Conservation (phyloP, 1,139 yeast genomes). For the Diutina mesorugosa region DNA sequence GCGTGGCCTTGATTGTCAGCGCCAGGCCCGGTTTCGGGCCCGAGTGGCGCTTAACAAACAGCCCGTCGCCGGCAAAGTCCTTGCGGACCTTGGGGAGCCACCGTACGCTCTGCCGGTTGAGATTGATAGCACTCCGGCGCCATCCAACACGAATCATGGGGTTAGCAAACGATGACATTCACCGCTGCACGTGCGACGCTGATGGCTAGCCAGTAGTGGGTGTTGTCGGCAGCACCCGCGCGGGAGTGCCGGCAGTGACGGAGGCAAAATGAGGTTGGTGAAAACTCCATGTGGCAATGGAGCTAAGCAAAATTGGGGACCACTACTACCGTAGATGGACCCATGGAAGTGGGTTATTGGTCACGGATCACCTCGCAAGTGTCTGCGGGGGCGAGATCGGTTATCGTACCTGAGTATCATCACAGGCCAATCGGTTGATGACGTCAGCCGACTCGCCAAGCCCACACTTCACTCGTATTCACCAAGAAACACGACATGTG, state of each 20-base stretch:
- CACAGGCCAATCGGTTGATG: neutral
- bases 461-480: neutral
- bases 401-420: neutral
- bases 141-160: neutral
- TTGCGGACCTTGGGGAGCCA: neutral
- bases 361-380: neutral
- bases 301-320: neutral
- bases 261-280: neutral
- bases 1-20: neutral
- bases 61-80: neutral
- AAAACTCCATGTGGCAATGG: neutral
- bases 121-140: neutral
- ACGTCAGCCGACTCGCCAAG: neutral
- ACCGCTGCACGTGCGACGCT: neutral
- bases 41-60: neutral
- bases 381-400: neutral
- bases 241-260: neutral
- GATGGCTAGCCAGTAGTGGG: neutral
- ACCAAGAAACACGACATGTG: neutral
- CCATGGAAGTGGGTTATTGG: too few relatives aligned
- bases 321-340: too few relatives aligned
- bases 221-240: neutral
- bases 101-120: neutral
- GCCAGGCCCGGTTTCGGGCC: neutral
- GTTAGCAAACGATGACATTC: neutral